A percentile compares a stretch with the other conserved stretches of the same genome.
Conservation (phyloP, 139 green algal genomes). For the Microglena sp. region DNA sequence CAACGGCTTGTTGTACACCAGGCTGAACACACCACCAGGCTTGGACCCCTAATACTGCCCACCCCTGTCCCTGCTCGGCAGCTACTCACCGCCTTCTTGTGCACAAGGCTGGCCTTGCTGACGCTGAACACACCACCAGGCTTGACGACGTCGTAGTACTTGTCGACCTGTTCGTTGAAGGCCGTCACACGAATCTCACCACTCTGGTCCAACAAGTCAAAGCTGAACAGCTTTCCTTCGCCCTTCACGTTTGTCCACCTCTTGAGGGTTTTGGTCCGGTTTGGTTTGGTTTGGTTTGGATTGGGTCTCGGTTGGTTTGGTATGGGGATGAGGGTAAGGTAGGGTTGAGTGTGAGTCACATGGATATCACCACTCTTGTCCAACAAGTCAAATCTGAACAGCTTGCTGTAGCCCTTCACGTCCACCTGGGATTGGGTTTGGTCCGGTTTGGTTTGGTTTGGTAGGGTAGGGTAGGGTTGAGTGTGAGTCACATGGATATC, state of each 20-base stretch:
- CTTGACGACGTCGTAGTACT: slow-evolving; percentile 32
- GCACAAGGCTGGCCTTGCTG: slow-evolving; percentile 67
- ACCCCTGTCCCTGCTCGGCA: too few relatives aligned
- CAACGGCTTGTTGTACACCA: too few relatives aligned
- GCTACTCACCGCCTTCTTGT: slow-evolving; percentile 37
- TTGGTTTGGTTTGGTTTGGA: not conserved
- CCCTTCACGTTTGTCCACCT: slow-evolving; percentile 65
- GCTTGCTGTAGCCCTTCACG: slow-evolving; percentile 62
- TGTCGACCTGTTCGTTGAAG: slow-evolving; percentile 57
- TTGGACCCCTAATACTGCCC: too few relatives aligned
- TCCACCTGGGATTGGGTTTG: too few relatives aligned
- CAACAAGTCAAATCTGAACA: slow-evolving; percentile 91
- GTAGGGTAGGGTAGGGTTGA: too few relatives aligned
- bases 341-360: too few relatives aligned
- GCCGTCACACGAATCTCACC: slow-evolving; percentile 69
- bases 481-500: too few relatives aligned
- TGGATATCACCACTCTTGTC: slow-evolving; percentile 43
- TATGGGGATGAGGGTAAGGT: not conserved
- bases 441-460: too few relatives aligned
- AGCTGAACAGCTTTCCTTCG: slow-evolving; percentile 88
- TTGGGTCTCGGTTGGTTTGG: not conserved
- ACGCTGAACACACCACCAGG: slow-evolving; percentile 36
- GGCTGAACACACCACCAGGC: too few relatives aligned
- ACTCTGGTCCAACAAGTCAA: slow-evolving; percentile 82
- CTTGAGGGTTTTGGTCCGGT: too few relatives aligned